phyloP scores from a whole-genome alignment of 371 early-diverging fungal species.

The Lichtheimia hyalospora region DNA sequence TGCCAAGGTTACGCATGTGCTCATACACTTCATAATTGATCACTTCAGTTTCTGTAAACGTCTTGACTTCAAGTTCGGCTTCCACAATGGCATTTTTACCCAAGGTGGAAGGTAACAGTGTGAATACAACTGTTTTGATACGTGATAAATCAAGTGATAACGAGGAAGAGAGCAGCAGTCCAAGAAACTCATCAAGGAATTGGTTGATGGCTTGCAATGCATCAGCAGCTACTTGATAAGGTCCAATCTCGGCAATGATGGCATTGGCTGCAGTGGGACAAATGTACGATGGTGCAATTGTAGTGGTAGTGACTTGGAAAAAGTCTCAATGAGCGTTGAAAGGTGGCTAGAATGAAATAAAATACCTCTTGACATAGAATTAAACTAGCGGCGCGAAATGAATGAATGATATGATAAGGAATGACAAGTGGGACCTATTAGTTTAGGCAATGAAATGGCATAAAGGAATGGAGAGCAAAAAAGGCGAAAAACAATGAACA shows the following conservation, averaged over 20 bases:
- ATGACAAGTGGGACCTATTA: not conserved
- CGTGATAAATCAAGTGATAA: conserved; percentile 56
- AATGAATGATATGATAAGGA: not conserved
- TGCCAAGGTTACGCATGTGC: conserved; percentile 38
- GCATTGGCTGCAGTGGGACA: conserved; percentile 69
- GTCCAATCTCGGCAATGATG: conserved; percentile 64
- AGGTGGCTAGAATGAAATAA: not conserved
- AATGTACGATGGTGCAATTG: conserved; percentile 56
- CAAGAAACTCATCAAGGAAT: conserved; percentile 65
- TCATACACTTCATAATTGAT: conserved; percentile 50
- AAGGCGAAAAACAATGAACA: not conserved
- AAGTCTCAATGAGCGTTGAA: too few relatives aligned
- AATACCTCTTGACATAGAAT: not conserved
- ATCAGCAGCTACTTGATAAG: conserved; percentile 63
- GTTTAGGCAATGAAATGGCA: not conserved
- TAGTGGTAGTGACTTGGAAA: not conserved
- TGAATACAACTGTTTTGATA: conserved; percentile 55
- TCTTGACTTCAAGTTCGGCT: conserved; percentile 67
- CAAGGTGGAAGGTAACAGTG: conserved; percentile 54
- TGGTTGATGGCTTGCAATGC: conserved; percentile 62
- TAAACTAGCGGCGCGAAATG: not conserved
- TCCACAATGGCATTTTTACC: conserved; percentile 72
- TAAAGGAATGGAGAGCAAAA: not conserved
- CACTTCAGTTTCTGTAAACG: conserved; percentile 59
- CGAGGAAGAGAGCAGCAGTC: conserved; percentile 47